Evolutionary conservation across 805 yeast genomes (phyloP).

Genomic region (Pichia occidentalis): DNA sequence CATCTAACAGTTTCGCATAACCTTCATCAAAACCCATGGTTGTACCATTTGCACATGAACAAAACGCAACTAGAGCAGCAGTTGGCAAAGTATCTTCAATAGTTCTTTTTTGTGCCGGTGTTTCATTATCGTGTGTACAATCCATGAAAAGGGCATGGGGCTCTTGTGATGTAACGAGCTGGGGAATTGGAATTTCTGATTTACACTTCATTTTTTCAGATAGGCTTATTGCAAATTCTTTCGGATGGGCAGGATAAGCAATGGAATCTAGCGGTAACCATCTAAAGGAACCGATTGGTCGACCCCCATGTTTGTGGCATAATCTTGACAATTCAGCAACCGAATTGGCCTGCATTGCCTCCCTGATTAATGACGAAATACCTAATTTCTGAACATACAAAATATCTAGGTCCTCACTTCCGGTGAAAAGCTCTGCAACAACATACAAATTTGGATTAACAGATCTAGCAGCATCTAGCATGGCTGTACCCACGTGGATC

Average conservation of each 20-base stretch:
- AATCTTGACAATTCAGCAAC: slow-evolving; percentile 79
- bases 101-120: slow-evolving; percentile 82
- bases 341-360: slow-evolving; percentile 95
- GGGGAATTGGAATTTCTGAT: slow-evolving; percentile 66
- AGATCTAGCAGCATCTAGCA: slow-evolving; percentile 80
- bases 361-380: slow-evolving; percentile 82
- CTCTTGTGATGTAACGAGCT: slow-evolving; percentile 55
- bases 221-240: slow-evolving; percentile 22
- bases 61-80: slow-evolving; percentile 89
- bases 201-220: slow-evolving; percentile 31
- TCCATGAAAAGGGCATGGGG: slow-evolving; percentile 97
- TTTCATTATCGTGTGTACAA: slow-evolving; percentile 94
- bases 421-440: slow-evolving; percentile 91
- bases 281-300: slow-evolving; percentile 87
- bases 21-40: slow-evolving; percentile 93
- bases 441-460: slow-evolving; percentile 83
- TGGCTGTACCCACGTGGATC: slow-evolving; percentile 82
- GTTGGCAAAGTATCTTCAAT: slow-evolving; percentile 92
- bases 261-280: slow-evolving; percentile 73
- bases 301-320: slow-evolving; percentile 89
- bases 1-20: slow-evolving; percentile 73
- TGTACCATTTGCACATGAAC: slow-evolving; percentile 91
- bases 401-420: slow-evolving; percentile 86
- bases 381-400: slow-evolving; percentile 88
- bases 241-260: slow-evolving; percentile 54